These are phyloP conservation scores for Medicago ruthenica DNA, from an alignment of 306 rosid genomes.

Conservation along the genomic window DNA sequence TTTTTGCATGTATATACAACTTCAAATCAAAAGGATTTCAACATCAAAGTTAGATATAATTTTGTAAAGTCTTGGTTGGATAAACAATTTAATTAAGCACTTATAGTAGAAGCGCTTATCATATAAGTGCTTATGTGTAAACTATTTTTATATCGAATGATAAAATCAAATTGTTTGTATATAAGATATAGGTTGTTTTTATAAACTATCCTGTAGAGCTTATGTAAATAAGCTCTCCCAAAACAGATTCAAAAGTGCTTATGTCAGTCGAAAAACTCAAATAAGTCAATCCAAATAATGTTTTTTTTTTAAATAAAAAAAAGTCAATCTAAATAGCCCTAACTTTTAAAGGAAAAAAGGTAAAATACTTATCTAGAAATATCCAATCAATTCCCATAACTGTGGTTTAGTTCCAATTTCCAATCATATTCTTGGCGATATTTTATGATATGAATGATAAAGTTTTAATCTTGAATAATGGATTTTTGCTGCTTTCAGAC, in stretches of 20 bases:
- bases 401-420: conserved; percentile 33
- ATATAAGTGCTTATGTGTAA: background rate
- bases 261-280: background rate
- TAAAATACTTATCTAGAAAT: background rate
- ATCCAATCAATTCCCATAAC: background rate
- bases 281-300: background rate
- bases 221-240: background rate
- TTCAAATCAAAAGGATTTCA: background rate
- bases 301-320: too few species aligned
- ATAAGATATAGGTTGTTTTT: too few species aligned
- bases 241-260: background rate
- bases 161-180: too few species aligned
- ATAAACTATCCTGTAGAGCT: too few species aligned
- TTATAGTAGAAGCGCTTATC: background rate
- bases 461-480: conserved; percentile 25
- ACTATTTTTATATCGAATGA: background rate
- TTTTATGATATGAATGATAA: background rate
- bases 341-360: background rate
- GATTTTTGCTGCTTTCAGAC: conserved; percentile 53
- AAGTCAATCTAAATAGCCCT: background rate
- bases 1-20: too few species aligned
- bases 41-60: background rate
- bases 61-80: background rate
- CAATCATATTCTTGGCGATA: background rate
- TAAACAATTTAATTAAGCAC: background rate